These are phyloP conservation scores for Serendipita indica DNA, from an alignment of 768 basidiomycete genomes.

Conservation along the genomic window DNA sequence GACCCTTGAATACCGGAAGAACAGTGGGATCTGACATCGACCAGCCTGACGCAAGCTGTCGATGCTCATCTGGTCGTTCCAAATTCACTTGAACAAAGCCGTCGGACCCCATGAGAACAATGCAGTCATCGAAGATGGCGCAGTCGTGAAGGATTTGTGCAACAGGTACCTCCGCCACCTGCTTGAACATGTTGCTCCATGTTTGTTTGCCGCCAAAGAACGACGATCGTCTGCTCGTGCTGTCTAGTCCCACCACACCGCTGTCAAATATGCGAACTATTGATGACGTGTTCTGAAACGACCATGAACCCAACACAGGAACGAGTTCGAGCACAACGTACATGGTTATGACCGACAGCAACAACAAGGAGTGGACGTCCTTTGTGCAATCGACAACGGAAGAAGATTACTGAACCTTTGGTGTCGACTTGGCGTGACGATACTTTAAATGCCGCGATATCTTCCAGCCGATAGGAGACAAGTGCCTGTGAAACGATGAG, in stretches of 20 bases:
- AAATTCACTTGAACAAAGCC: background rate
- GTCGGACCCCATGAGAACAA: slow-evolving; percentile 3
- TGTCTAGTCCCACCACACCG: background rate
- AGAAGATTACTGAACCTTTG: slow-evolving; percentile 1
- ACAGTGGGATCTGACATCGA: background rate
- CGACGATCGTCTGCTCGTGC: background rate
- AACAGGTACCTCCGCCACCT: background rate
- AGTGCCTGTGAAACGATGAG: background rate
- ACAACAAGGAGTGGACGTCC: background rate
- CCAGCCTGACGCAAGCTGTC: background rate
- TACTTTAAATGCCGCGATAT: background rate
- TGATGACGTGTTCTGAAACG: background rate
- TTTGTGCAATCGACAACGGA: background rate
- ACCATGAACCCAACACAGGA: background rate
- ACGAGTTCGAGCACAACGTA: background rate
- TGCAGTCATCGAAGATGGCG: background rate
- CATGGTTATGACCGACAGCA: background rate
- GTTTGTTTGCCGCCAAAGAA: background rate
- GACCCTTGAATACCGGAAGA: background rate
- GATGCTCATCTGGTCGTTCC: background rate
- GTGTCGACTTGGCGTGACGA: slow-evolving; percentile 1
- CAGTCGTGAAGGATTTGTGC: background rate
- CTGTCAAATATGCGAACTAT: background rate
- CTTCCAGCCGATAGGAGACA: background rate
- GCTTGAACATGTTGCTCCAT: background rate